phyloP scores from a whole-genome alignment of 345 rosid genomes.

The Citrus maxima region DNA sequence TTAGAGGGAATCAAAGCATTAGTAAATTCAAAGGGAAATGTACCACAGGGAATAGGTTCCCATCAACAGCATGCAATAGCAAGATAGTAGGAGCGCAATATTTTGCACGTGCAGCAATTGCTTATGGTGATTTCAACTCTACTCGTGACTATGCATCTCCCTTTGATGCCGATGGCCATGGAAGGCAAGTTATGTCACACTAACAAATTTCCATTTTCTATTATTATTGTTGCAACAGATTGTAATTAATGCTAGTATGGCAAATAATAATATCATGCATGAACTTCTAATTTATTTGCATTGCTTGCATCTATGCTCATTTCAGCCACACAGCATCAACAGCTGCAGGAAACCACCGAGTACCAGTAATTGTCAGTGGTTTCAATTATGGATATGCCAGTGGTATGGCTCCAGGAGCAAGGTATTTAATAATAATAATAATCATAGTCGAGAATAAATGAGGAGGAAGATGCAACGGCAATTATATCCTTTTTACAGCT shows the following conservation, averaged over 20 bases:
- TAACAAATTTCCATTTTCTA: neutral
- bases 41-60: constrained; percentile 30
- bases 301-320: constrained; percentile 2
- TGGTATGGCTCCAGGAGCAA: constrained; percentile 55
- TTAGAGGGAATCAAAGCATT: constrained; percentile 1
- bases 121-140: constrained; percentile 42
- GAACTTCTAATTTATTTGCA: neutral
- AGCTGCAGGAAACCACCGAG: constrained; percentile 40
- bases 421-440: constrained; percentile 18
- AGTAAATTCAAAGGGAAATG: constrained; percentile 41
- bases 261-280: neutral
- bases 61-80: constrained; percentile 35
- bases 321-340: constrained; percentile 50
- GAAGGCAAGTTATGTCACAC: constrained; percentile 35
- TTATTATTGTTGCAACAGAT: neutral
- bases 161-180: constrained; percentile 54
- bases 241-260: neutral
- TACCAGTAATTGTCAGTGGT: constrained; percentile 35
- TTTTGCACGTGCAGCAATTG: constrained; percentile 46
- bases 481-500: neutral
- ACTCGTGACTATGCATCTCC: constrained; percentile 42
- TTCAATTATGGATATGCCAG: constrained; percentile 50
- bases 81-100: constrained; percentile 49
- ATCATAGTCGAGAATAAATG: neutral
- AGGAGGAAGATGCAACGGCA: neutral